Base-by-base conservation (phyloP, 169 alveolate genomes). In the Plasmodium malariae region DNA sequence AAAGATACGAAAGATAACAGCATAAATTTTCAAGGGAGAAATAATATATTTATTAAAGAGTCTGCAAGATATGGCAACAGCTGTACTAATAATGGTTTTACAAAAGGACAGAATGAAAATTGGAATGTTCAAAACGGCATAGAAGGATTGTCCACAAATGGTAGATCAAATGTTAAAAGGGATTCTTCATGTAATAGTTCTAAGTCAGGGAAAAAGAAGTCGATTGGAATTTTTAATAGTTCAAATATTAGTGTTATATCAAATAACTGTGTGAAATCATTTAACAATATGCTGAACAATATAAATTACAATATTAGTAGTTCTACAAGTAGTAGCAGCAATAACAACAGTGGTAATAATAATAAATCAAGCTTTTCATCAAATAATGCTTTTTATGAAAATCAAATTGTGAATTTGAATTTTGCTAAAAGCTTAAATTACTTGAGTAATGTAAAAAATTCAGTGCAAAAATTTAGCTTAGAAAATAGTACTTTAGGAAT, bases 201-300 rank as follows among this genome's bases (percentile, higher is more conserved):
- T 3, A 86, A 86, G 24, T 55, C 73, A 3, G 62, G 65, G 30
- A 69, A 86, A 43, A 86, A 86, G 40, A 86, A 86, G 59, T 68
- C 87, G 14, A n/a, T 24, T 9, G 36, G 49, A 17, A 37, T 86
- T 57, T 86, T 86, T 55, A 86, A 86, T 28, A 63, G 92, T 24
- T 21, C 92, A 28, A 86, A 86, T 51, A 86, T 86, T 34, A 86
- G 87, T 59, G 43, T 74, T 9, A 36, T 86, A 45, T 86, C 92
- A 48, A 86, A 57, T 59, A 69, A 54, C 34, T 86, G 92, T 48
- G 57, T 69, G 68, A 86, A 86, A 36, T 86, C 92, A 49, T 68
- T 86, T 63, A 86, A 48, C 55, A 70, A 86, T 17, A 69, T 86
- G 60, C 9, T 86, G 26, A 86, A 30, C 37, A 86, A 55, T 69